A percentile compares a stretch with the other conserved stretches of the same genome.
Evolutionary conservation across 2,329 filamentous ascomycete genomes (phyloP).

Genomic region (Cladosporium sp.): DNA sequence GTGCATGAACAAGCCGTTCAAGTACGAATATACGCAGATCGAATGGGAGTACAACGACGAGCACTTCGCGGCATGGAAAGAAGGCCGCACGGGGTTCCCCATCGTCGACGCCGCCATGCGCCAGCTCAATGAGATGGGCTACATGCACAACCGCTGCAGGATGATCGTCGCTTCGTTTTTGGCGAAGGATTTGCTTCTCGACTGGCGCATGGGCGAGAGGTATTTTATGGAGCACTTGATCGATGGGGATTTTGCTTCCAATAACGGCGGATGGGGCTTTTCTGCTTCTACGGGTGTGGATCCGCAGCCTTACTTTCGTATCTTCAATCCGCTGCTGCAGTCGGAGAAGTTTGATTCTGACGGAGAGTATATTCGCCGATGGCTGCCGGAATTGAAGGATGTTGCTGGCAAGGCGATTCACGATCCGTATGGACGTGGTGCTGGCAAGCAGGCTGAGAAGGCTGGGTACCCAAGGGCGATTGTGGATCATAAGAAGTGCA

Average conservation of each 20-base stretch:
- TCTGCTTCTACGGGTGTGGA: slow-evolving; percentile 69
- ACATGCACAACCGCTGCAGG: slow-evolving; percentile 81
- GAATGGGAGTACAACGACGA: slow-evolving; percentile 71
- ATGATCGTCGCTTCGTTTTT: slow-evolving; percentile 83
- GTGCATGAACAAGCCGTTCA: slow-evolving; percentile 74
- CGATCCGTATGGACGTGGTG: slow-evolving; percentile 70
- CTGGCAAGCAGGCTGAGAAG: slow-evolving; percentile 54
- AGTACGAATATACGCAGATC: slow-evolving; percentile 79
- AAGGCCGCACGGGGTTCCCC: slow-evolving; percentile 73
- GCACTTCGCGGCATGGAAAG: slow-evolving; percentile 69
- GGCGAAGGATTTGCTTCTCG: slow-evolving; percentile 72
- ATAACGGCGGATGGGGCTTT: slow-evolving; percentile 69
- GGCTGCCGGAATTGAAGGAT: slow-evolving; percentile 69
- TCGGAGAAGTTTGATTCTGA: slow-evolving; percentile 80
- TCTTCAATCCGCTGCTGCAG: slow-evolving; percentile 83
- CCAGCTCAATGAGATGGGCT: slow-evolving; percentile 63
- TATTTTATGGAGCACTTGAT: slow-evolving; percentile 80
- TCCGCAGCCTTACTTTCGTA: slow-evolving; percentile 83
- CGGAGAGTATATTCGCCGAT: slow-evolving; percentile 76
- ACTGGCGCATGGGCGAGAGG: slow-evolving; percentile 77
- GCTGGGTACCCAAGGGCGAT: slow-evolving; percentile 70
- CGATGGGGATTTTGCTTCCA: slow-evolving; percentile 75
- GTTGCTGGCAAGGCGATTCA: slow-evolving; percentile 69
- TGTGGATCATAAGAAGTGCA: slow-evolving; percentile 67
- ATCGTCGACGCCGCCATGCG: slow-evolving; percentile 86